Percentiles rank a stretch among this genome's conserved stretches.
Conservation (phyloP, 768 basidiomycete species). For the Termitomyces sp. region DNA sequence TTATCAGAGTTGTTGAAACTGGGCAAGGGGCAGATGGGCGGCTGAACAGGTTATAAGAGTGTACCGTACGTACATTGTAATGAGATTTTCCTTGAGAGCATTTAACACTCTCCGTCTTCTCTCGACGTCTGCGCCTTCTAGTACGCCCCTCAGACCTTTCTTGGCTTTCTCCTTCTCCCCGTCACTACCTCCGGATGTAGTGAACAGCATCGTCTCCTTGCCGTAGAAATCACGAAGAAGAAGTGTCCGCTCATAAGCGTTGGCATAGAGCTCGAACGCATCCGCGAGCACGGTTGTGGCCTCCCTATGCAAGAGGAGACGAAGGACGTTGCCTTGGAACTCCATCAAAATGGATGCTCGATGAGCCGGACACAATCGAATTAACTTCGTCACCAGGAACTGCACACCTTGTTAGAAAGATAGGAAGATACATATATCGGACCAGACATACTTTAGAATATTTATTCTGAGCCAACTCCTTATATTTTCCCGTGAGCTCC, state of each 20-base stretch:
- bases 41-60: neutral
- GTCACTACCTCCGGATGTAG: conserved; percentile 43
- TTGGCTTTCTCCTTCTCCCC: conserved; percentile 60
- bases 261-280: conserved; percentile 82
- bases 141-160: conserved; percentile 60
- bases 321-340: conserved; percentile 70
- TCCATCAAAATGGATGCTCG: conserved; percentile 73
- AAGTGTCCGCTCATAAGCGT: conserved; percentile 76
- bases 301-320: conserved; percentile 78
- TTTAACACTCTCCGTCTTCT: conserved; percentile 60
- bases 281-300: conserved; percentile 82
- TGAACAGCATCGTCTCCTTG: conserved; percentile 77
- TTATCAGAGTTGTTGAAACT: conserved; percentile 94
- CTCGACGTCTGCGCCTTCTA: conserved; percentile 61
- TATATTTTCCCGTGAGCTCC: conserved; percentile 79
- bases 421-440: neutral
- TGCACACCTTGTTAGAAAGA: conserved; percentile 18
- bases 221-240: conserved; percentile 88
- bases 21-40: conserved; percentile 1
- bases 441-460: conserved; percentile 71
- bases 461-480: conserved; percentile 75
- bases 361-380: conserved; percentile 68
- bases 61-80: conserved; percentile 53
- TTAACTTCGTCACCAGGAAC: conserved; percentile 80
- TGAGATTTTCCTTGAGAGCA: conserved; percentile 68